Evolutionary conservation across 1,139 yeast genomes (phyloP).

Genomic region (Meyerozyma smithsonii): DNA sequence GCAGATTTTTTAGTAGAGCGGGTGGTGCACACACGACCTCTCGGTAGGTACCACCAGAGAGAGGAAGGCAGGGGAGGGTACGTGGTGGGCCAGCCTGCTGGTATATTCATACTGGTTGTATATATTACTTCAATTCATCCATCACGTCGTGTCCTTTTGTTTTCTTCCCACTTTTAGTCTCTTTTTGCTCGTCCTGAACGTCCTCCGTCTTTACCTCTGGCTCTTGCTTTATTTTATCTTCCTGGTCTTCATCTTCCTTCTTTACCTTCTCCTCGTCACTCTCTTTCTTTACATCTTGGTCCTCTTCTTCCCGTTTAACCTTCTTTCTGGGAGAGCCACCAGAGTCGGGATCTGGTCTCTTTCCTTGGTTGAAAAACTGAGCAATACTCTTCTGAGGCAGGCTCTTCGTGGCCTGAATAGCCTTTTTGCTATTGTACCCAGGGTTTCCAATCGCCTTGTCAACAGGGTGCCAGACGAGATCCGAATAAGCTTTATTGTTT

Average conservation of each 20-base stretch:
- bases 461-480: conserved; percentile 53
- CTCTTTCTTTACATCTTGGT: background rate
- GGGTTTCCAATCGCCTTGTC: conserved; percentile 63
- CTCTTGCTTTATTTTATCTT: background rate
- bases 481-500: conserved; percentile 35
- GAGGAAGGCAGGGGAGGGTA: background rate
- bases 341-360: conserved; percentile 4
- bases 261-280: background rate
- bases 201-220: background rate
- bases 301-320: conserved; percentile 1
- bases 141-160: background rate
- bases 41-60: background rate
- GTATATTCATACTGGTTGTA: too few relatives aligned
- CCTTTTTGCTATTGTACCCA: conserved; percentile 8
- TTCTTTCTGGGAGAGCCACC: conserved; percentile 4
- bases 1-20: background rate
- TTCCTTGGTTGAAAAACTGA: conserved; percentile 22
- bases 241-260: background rate
- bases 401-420: background rate
- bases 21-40: background rate
- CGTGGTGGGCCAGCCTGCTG: conserved; percentile 2
- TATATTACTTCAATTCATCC: background rate
- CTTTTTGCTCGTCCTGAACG: background rate
- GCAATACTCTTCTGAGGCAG: conserved; percentile 21
- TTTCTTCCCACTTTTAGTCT: background rate